Conservation (phyloP, 192 early-diverging fungal genomes). For the Helicostylum pulchrum region DNA sequence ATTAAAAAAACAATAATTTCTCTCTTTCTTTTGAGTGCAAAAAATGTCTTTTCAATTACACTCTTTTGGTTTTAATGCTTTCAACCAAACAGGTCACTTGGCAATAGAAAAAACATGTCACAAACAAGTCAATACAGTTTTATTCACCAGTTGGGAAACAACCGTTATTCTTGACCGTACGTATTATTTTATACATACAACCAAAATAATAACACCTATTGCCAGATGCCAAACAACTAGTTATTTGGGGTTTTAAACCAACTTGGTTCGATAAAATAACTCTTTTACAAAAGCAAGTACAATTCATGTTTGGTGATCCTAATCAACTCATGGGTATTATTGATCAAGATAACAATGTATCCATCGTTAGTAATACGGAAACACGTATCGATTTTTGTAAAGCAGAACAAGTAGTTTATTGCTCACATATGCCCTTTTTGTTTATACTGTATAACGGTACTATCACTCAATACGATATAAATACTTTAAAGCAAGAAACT, state of each 20-base stretch:
- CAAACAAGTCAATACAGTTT: not conserved
- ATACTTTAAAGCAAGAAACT: not conserved
- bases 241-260: conserved; percentile 17
- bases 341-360: not conserved
- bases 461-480: not conserved
- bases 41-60: not conserved
- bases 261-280: not conserved
- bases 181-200: not conserved
- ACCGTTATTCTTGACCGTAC: conserved; percentile 5
- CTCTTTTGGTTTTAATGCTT: conserved; percentile 15
- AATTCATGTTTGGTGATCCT: conserved; percentile 4
- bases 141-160: conserved; percentile 17
- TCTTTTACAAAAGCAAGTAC: not conserved
- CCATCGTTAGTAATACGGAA: not conserved
- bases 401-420: conserved; percentile 5
- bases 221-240: not conserved
- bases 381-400: not conserved
- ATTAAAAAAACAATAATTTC: not conserved
- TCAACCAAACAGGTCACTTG: not conserved
- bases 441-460: not conserved
- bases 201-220: not conserved
- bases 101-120: not conserved
- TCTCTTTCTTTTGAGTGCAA: not conserved
- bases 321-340: conserved; percentile 4
- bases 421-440: not conserved